These are phyloP conservation scores for Senna tora DNA, from an alignment of 306 rosid genomes.

Conservation along the genomic window DNA sequence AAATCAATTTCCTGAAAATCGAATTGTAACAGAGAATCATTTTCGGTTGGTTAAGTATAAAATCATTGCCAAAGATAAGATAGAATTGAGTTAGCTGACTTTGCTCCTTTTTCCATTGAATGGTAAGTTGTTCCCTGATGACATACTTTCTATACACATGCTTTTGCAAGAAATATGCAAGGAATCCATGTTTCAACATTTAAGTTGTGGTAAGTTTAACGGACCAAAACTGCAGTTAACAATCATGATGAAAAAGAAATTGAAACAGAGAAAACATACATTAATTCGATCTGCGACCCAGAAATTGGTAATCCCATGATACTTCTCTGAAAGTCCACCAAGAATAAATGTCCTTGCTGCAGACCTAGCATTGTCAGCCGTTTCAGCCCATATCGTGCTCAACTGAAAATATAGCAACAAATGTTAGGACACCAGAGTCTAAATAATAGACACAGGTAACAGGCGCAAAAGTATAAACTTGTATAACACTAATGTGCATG, in stretches of 20 bases:
- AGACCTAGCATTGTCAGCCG: conserved; percentile 93
- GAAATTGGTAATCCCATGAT: conserved; percentile 77
- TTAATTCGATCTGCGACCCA: conserved; percentile 90
- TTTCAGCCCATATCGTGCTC: conserved; percentile 99
- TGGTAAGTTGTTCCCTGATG: neutral
- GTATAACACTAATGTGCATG: too few species aligned
- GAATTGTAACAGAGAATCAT: conserved; percentile 12
- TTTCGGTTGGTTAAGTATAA: conserved; percentile 3
- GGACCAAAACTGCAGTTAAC: conserved; percentile 10
- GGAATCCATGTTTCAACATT: conserved; percentile 1
- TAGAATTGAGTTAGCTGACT: neutral
- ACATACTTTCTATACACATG: neutral
- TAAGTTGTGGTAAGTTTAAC: conserved; percentile 19
- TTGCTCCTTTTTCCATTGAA: neutral
- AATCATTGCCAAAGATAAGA: conserved; percentile 14
- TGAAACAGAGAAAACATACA: conserved; percentile 51
- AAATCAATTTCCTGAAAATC: conserved; percentile 75
- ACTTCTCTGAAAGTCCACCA: conserved; percentile 89
- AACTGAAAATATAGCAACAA: conserved; percentile 55
- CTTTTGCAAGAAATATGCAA: conserved; percentile 18
- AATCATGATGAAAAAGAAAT: conserved; percentile 23
- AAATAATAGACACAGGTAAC: neutral
- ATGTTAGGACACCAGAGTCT: conserved; percentile 24
- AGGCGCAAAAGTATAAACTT: too few species aligned
- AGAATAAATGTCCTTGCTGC: conserved; percentile 87